phyloP scores from a whole-genome alignment of 2,329 filamentous ascomycete species.

The Epichloe gansuensis region DNA sequence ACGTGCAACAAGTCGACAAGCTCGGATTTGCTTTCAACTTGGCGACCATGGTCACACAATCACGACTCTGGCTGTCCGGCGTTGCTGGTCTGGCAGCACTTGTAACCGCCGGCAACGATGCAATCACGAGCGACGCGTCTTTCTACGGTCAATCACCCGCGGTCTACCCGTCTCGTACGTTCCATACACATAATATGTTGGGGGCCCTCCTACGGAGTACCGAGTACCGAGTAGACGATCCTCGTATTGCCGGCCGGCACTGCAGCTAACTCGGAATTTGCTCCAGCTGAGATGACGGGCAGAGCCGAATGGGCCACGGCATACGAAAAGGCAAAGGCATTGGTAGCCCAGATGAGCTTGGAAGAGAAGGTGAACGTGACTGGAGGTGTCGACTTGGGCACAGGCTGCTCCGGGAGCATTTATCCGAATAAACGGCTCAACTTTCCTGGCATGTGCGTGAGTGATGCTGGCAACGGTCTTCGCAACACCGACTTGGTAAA shows the following conservation, averaged over 20 bases:
- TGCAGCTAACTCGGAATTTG: neutral
- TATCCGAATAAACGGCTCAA: slow-evolving; percentile 23
- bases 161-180: slow-evolving; percentile 39
- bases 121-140: slow-evolving; percentile 27
- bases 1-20: neutral
- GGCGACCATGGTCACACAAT: neutral
- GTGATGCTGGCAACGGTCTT: slow-evolving; percentile 32
- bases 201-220: no score
- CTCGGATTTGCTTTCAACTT: neutral
- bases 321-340: slow-evolving; percentile 51
- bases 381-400: slow-evolving; percentile 49
- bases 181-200: neutral
- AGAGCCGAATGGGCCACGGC: slow-evolving; percentile 50
- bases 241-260: neutral
- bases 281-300: slow-evolving; percentile 40
- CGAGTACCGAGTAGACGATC: no score
- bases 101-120: slow-evolving; percentile 7
- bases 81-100: slow-evolving; percentile 3
- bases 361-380: slow-evolving; percentile 71
- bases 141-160: slow-evolving; percentile 40
- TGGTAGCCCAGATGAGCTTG: slow-evolving; percentile 62
- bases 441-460: slow-evolving; percentile 33
- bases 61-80: neutral
- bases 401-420: slow-evolving; percentile 36
- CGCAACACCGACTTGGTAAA: slow-evolving; percentile 30